Base-by-base conservation (phyloP, 176 grass and related monocot species). In the Puccinellia tenuiflora region DNA sequence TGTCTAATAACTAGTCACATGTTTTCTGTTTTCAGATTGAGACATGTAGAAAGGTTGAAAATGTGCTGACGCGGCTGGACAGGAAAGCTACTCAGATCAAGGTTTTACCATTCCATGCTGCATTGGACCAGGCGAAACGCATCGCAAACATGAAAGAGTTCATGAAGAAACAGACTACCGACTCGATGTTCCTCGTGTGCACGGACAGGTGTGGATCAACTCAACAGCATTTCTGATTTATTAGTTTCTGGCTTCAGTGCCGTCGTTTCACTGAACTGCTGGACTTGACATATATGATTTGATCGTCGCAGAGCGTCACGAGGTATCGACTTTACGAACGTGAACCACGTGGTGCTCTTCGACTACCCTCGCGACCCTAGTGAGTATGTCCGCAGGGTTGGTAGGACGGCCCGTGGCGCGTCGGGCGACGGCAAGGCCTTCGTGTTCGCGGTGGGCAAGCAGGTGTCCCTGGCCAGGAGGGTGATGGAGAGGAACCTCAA, bases 31-130 rank as follows among this genome's bases (percentile, higher is more conserved):
- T n/a, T n/a, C 37, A 98, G 93, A 98, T 98, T 72, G 96, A 96
- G 89, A 95, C 96, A 20, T 98, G 96, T 70, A 93, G 96, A 84
- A 98, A 90, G 66, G 96, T 98, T 10, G 96, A 98, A 66, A 92
- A 96, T 48, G 85, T 61, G n/a, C 80, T 96, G 73, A 90, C 77
- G 48, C 84, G 93, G 61, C 71, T 96, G 69, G 93, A 93, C 85
- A 90, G 89, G 71, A 95, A 98, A 75, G 96, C 90, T 54, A 67
- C 62, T 0, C 82, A 86, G 17, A 90, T 98, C 61, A 92, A 93
- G 83, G 89, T 93, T 38, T 16, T 96, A 12, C 87, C 96, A 1
- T 98, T 98, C 89, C 96, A 98, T 92, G 88, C 87, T 17, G 96
- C 93, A 10, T 26, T 98, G 56, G 87, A 88, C 10, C 96, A 98